A percentile compares a stretch with the other conserved stretches of the same genome.
Conservation (phyloP, 2,329 filamentous ascomycete species). For the Bipolaris bicolor region DNA sequence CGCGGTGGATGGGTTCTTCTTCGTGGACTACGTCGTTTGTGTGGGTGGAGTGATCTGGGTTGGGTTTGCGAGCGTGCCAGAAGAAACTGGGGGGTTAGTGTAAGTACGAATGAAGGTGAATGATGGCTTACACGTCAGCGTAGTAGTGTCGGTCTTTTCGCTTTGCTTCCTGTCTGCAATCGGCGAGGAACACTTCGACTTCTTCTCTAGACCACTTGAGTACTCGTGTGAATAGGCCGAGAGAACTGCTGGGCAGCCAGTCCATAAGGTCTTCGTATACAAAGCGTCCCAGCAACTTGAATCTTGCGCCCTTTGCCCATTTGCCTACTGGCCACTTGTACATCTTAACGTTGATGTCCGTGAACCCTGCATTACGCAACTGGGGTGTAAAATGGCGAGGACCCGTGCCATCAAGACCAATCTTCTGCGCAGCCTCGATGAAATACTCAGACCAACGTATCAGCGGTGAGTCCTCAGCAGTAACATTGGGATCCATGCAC, state of each 20-base stretch:
- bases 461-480: constrained; percentile 29
- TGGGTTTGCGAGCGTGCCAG: constrained; percentile 35
- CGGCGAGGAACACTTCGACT: constrained; percentile 37
- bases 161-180: constrained; percentile 35
- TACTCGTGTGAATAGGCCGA: constrained; percentile 39
- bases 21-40: constrained; percentile 25
- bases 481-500: constrained; percentile 33
- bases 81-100: constrained; percentile 27
- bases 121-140: constrained; percentile 29
- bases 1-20: constrained; percentile 31
- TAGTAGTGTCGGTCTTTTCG: constrained; percentile 37
- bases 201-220: constrained; percentile 37
- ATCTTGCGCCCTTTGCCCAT: constrained; percentile 41
- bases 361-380: constrained; percentile 35
- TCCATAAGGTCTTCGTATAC: constrained; percentile 38
- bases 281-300: constrained; percentile 37
- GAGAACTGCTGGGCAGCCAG: constrained; percentile 32
- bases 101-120: rapidly evolving
- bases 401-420: constrained; percentile 50
- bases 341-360: constrained; percentile 33
- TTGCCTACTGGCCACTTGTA: constrained; percentile 43
- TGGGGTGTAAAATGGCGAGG: constrained; percentile 47
- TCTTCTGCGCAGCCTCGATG: constrained; percentile 30
- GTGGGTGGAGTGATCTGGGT: not conserved
- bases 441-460: constrained; percentile 37